Percentiles rank a stretch among this genome's conserved stretches.
Evolutionary conservation across 2,329 filamentous ascomycete genomes (phyloP).

Genomic region (Monosporascus sp.): DNA sequence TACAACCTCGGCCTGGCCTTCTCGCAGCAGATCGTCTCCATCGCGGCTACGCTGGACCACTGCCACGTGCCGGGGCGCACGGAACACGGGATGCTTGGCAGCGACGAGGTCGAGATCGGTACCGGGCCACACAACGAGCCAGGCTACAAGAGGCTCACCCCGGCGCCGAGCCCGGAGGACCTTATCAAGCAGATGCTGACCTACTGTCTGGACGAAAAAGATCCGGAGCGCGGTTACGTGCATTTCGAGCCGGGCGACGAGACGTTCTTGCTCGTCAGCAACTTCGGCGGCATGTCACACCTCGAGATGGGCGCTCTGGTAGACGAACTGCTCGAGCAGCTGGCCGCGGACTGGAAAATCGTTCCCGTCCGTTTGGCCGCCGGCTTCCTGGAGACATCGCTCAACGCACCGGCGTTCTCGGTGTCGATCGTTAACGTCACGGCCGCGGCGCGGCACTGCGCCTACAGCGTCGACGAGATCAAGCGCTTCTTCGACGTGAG

Average conservation of each 20-base stretch:
- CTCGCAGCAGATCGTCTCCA: slow-evolving; percentile 48
- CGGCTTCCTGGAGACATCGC: slow-evolving; percentile 64
- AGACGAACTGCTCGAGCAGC: slow-evolving; percentile 47
- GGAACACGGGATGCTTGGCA: slow-evolving; percentile 41
- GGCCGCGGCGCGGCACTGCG: slow-evolving; percentile 36
- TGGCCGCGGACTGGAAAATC: slow-evolving; percentile 41
- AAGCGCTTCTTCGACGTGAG: slow-evolving; percentile 59
- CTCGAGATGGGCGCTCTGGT: slow-evolving; percentile 51
- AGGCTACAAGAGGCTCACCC: slow-evolving; percentile 51
- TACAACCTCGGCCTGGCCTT: slow-evolving; percentile 45
- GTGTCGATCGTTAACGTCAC: slow-evolving; percentile 59
- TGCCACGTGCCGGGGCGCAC: slow-evolving; percentile 52
- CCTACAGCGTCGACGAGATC: slow-evolving; percentile 47
- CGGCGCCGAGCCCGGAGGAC: slow-evolving; percentile 40
- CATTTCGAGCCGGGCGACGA: slow-evolving; percentile 42
- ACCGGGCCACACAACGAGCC: slow-evolving; percentile 65
- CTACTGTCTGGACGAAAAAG: slow-evolving; percentile 53
- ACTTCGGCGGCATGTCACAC: slow-evolving; percentile 54
- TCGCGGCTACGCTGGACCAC: slow-evolving; percentile 54
- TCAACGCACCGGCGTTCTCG: slow-evolving; percentile 67
- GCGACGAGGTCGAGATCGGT: slow-evolving; percentile 55
- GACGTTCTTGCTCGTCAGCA: slow-evolving; percentile 49
- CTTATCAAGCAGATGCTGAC: slow-evolving; percentile 53
- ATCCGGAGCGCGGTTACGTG: slow-evolving; percentile 45
- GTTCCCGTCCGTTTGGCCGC: slow-evolving; percentile 49